Base-by-base conservation (phyloP, 306 rosid species). In the Cicer pinnatifidum region DNA sequence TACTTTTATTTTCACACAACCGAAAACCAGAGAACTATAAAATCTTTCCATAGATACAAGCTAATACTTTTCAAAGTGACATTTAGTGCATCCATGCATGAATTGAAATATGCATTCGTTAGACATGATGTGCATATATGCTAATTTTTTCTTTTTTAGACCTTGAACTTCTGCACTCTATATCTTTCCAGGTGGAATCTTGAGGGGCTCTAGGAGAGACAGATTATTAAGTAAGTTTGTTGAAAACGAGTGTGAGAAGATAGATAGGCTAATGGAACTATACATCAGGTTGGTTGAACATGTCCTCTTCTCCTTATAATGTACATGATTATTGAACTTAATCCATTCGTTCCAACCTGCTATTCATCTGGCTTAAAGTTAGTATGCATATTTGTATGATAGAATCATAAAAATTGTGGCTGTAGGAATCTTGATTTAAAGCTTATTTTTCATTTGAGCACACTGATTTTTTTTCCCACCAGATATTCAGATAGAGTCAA, bases 181-280 rank as follows among this genome's bases (percentile, higher is more conserved):
- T 70, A 43, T 75, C 70, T 51, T 79, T 51, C 46, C 92, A 93
- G 98, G 96, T 88, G 98, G 96, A 77, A 91, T 93, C 83, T 69
- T 86, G 77, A 89, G 96, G 88, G 98, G 97, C 75, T 86, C 98
- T 35, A 93, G 97, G 82, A 89, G 92, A 85, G 98, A 93, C 23
- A 86, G 98, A 84, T 77, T 93, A 75, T 88, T 93, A 48, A 88
- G 97, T 76, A 93, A 93, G 82, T 93, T 89, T 81, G 90, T 93
- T 52, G 98, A 93, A 81, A 89, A 85, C 53, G 98, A 93, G 67
- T 93, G 96, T 64, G 98, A 93, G 81, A 93, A 93, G 86, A 91
- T 91, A 80, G 98, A 93, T 77, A 86, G 97, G 66, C 88, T 93
- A 75, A 91, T 93, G 97, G 98, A 93, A 83, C 91, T 93, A 48